Evolutionary conservation across 768 basidiomycete species (phyloP).

Genomic region (Pleurotus pulmonarius): DNA sequence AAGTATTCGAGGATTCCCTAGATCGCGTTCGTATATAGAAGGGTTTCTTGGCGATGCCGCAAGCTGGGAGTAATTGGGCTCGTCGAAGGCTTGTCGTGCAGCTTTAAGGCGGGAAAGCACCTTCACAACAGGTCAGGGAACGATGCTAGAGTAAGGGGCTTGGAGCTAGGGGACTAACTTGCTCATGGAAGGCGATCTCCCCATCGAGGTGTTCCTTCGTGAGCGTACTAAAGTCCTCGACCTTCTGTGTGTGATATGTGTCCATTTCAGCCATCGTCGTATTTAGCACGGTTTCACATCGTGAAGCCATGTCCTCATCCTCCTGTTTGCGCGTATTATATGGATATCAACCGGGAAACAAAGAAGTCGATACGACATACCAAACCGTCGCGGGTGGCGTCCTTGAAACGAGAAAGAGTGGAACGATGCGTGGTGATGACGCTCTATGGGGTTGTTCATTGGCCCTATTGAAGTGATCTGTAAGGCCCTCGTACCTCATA

Average conservation of each 20-base stretch:
- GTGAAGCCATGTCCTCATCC: constrained; percentile 61
- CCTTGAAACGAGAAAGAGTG: constrained; percentile 62
- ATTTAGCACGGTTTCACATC: constrained; percentile 87
- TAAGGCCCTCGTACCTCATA: constrained; percentile 50
- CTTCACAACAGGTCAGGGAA: constrained; percentile 21
- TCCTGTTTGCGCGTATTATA: constrained; percentile 29
- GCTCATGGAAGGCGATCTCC: constrained; percentile 74
- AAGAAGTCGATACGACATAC: constrained; percentile 22
- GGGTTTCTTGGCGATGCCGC: constrained; percentile 50
- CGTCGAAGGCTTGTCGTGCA: constrained; percentile 54
- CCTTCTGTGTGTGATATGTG: constrained; percentile 70
- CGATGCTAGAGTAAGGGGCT: neutral
- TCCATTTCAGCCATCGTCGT: constrained; percentile 88
- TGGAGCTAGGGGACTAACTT: constrained; percentile 31
- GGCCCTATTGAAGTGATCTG: too few species aligned
- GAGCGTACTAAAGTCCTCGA: constrained; percentile 60
- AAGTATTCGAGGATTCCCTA: constrained; percentile 47
- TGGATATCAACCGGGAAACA: too few species aligned
- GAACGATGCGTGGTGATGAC: constrained; percentile 73
- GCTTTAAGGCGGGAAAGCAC: constrained; percentile 54
- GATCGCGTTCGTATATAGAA: constrained; percentile 74
- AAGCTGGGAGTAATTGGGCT: constrained; percentile 45
- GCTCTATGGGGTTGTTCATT: constrained; percentile 34
- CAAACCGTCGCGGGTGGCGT: constrained; percentile 36
- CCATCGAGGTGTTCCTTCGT: constrained; percentile 71